A percentile compares a stretch with the other conserved stretches of the same genome.
These are phyloP conservation scores for Pachyrhizus erosus DNA, from an alignment of 306 rosid genomes.

Conservation along the genomic window DNA sequence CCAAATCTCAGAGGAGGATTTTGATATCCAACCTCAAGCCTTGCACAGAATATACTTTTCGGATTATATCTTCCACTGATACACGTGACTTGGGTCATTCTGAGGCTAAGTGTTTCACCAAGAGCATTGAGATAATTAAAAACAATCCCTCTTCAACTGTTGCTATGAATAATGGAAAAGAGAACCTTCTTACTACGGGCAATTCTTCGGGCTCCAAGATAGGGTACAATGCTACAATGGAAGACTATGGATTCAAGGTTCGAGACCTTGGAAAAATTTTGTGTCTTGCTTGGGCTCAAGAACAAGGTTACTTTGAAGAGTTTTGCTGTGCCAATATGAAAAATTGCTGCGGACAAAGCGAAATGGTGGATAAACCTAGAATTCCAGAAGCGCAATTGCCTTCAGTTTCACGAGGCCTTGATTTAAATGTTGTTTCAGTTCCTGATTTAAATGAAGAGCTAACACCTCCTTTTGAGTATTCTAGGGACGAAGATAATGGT, in stretches of 20 bases:
- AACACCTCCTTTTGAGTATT: constrained; percentile 86
- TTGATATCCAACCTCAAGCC: constrained; percentile 85
- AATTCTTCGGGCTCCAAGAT: constrained; percentile 54
- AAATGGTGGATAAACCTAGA: constrained; percentile 59
- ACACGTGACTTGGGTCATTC: constrained; percentile 90
- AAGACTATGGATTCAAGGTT: constrained; percentile 75
- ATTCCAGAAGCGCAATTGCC: constrained; percentile 63
- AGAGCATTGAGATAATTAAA: constrained; percentile 73
- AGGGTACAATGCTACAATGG: constrained; percentile 54
- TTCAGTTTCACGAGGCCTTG: constrained; percentile 71
- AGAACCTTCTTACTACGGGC: constrained; percentile 49
- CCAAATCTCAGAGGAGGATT: constrained; percentile 87
- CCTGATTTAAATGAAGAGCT: constrained; percentile 97
- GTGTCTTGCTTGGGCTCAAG: constrained; percentile 77
- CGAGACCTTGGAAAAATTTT: constrained; percentile 90
- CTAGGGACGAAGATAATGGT: constrained; percentile 87
- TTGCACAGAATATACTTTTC: constrained; percentile 89
- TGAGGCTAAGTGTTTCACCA: constrained; percentile 89
- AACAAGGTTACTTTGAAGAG: constrained; percentile 68
- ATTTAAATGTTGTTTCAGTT: constrained; percentile 84
- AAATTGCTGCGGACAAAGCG: constrained; percentile 65
- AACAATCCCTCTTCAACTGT: constrained; percentile 47
- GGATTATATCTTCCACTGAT: constrained; percentile 75
- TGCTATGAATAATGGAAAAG: constrained; percentile 53
- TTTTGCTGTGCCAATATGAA: constrained; percentile 70